These are phyloP conservation scores for Fragaria ananassa DNA, from an alignment of 306 rosid genomes.

Conservation along the genomic window DNA sequence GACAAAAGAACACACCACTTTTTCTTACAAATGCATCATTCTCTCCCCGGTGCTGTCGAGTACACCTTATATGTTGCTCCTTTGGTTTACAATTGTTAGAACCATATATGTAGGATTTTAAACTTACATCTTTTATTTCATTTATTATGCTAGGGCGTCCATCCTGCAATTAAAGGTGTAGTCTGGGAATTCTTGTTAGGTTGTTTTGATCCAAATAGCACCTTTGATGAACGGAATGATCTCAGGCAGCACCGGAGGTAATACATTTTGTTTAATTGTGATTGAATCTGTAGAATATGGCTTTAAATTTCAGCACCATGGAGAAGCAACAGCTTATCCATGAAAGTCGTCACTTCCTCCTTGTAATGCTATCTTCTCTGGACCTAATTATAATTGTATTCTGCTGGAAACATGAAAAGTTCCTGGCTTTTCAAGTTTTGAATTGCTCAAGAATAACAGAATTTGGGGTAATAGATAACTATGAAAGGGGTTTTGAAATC, in stretches of 20 bases:
- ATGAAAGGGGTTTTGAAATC: neutral
- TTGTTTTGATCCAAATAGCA: slow-evolving; percentile 83
- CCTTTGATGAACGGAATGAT: slow-evolving; percentile 66
- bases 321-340: neutral
- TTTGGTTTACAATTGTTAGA: neutral
- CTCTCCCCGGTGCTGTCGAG: neutral
- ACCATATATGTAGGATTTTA: neutral
- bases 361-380: neutral
- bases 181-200: slow-evolving; percentile 98
- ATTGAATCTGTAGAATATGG: slow-evolving; percentile 10
- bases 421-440: slow-evolving; percentile 20
- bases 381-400: neutral
- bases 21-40: neutral
- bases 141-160: slow-evolving; percentile 63
- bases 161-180: slow-evolving; percentile 88
- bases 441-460: neutral
- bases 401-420: slow-evolving; percentile 1
- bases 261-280: slow-evolving; percentile 18
- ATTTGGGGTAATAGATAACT: neutral
- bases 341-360: neutral
- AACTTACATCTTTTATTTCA: neutral
- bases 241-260: slow-evolving; percentile 75
- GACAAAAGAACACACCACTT: neutral
- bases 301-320: slow-evolving; percentile 11
- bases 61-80: neutral